A percentile compares a stretch with the other conserved stretches of the same genome.
phyloP scores from a whole-genome alignment of 2,329 filamentous ascomycete species.

The Salinomyces thailandicus region DNA sequence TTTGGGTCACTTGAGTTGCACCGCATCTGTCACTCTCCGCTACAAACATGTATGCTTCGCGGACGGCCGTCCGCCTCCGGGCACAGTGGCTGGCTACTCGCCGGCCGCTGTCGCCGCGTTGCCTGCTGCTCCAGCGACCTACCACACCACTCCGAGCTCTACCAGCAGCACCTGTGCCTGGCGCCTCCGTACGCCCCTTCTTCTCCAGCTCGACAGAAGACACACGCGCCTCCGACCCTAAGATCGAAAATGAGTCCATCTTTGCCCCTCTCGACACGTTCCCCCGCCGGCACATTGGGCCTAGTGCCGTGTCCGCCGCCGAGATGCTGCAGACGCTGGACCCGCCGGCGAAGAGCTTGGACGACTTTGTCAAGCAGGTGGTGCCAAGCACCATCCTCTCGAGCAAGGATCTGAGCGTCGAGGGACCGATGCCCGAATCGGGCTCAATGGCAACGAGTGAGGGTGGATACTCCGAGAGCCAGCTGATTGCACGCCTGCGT shows the following conservation, averaged over 20 bases:
- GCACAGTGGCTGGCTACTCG: conserved; percentile 25
- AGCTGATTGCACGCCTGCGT: conserved; percentile 44
- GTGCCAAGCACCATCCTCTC: conserved; percentile 71
- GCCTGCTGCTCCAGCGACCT: conserved; percentile 14
- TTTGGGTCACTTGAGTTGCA: neutral
- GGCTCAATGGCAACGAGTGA: conserved; percentile 26
- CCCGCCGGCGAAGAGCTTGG: conserved; percentile 60
- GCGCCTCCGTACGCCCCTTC: conserved; percentile 14
- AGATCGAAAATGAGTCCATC: conserved; percentile 21
- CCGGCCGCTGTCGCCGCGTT: conserved; percentile 20
- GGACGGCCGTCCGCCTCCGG: conserved; percentile 21
- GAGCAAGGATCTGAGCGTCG: conserved; percentile 50
- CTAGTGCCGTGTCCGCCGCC: conserved; percentile 55
- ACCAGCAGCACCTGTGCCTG: conserved; percentile 3
- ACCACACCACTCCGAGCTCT: neutral
- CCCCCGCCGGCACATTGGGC: conserved; percentile 76
- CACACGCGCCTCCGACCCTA: conserved; percentile 14
- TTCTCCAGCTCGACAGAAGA: conserved; percentile 22
- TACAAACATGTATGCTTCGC: conserved; percentile 15
- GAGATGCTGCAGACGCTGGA: conserved; percentile 73
- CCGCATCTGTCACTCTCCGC: neutral
- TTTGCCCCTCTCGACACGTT: conserved; percentile 53
- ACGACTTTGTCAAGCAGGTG: conserved; percentile 77
- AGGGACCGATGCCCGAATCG: conserved; percentile 35
- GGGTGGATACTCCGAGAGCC: conserved; percentile 48